These are phyloP conservation scores for Aspergillus bridgeri DNA, from an alignment of 495 filamentous ascomycete species.

Conservation along the genomic window DNA sequence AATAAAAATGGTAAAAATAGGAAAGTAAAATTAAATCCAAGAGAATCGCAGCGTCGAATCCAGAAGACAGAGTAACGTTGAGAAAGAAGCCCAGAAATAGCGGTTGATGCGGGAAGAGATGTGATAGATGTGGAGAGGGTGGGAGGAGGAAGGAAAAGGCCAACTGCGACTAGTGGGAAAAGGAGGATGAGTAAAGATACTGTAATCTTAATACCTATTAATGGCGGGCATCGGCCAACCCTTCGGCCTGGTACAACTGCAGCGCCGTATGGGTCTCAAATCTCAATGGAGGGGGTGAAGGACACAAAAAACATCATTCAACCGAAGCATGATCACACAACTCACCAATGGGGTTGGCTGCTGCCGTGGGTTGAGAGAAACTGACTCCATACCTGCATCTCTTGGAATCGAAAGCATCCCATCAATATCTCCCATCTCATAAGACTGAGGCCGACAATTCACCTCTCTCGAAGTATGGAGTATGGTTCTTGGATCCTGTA, in stretches of 20 bases:
- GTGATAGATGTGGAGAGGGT: constrained; percentile 11
- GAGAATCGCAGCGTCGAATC: no score
- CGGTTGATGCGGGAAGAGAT: constrained; percentile 29
- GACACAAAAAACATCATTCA: constrained; percentile 5
- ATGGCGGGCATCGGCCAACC: background rate
- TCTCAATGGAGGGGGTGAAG: background rate
- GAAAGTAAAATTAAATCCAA: background rate
- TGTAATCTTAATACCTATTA: constrained; percentile 3
- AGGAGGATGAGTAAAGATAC: constrained; percentile 8
- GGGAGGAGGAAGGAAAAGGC: constrained; percentile 5
- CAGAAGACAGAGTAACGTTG: constrained; percentile 1
- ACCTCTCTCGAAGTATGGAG: no score
- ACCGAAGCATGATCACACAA: constrained; percentile 10
- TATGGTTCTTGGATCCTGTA: background rate
- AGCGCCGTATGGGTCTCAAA: background rate
- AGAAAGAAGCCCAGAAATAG: constrained; percentile 14
- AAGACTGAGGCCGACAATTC: no score
- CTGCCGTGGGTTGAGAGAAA: constrained; percentile 2
- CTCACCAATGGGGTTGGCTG: constrained; percentile 6
- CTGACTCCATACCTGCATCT: background rate
- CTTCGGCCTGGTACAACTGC: background rate
- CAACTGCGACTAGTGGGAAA: constrained; percentile 8
- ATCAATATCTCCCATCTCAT: background rate
- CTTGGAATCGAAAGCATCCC: background rate
- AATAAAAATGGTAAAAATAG: constrained; percentile 1